A percentile compares a stretch with the other conserved stretches of the same genome.
These are phyloP conservation scores for Septoria linicola DNA, from an alignment of 2,329 filamentous ascomycete genomes.

Conservation along the genomic window DNA sequence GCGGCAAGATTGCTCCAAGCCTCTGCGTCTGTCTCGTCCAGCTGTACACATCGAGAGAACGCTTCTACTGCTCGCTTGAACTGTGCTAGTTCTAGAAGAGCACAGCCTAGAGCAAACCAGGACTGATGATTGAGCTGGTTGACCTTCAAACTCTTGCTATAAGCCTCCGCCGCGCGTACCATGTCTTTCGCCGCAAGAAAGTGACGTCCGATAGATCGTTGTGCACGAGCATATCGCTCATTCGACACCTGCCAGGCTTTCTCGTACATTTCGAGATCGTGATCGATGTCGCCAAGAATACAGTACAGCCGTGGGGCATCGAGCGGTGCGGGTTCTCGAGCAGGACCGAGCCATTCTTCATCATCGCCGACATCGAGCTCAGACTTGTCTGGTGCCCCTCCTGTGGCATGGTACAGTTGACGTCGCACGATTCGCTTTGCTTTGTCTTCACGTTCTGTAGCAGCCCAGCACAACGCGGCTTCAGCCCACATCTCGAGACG, in stretches of 20 bases:
- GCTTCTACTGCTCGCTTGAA: conserved; percentile 80
- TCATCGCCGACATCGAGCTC: conserved; percentile 39
- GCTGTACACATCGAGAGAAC: conserved; percentile 77
- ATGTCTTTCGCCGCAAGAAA: conserved; percentile 68
- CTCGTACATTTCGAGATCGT: conserved; percentile 71
- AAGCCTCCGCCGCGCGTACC: conserved; percentile 70
- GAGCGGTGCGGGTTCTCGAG: conserved; percentile 67
- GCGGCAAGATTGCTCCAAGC: conserved; percentile 94
- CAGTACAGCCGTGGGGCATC: conserved; percentile 88
- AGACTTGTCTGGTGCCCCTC: conserved; percentile 40
- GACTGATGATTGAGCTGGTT: conserved; percentile 79
- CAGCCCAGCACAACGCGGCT: conserved; percentile 82
- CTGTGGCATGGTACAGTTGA: conserved; percentile 71
- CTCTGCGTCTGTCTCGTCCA: conserved; percentile 85
- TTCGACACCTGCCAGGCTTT: conserved; percentile 86
- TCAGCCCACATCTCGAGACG: conserved; percentile 91
- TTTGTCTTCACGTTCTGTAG: conserved; percentile 77
- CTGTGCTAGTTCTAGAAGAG: conserved; percentile 71
- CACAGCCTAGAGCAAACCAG: conserved; percentile 90
- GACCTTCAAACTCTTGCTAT: conserved; percentile 70
- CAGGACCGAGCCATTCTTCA: conserved; percentile 63
- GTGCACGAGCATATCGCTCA: conserved; percentile 77
- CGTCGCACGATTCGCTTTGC: conserved; percentile 73
- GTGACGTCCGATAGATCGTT: conserved; percentile 79
- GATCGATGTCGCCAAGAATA: conserved; percentile 86